phyloP scores from a whole-genome alignment of 768 basidiomycete genomes.

The Lanmaoa rubissima region DNA sequence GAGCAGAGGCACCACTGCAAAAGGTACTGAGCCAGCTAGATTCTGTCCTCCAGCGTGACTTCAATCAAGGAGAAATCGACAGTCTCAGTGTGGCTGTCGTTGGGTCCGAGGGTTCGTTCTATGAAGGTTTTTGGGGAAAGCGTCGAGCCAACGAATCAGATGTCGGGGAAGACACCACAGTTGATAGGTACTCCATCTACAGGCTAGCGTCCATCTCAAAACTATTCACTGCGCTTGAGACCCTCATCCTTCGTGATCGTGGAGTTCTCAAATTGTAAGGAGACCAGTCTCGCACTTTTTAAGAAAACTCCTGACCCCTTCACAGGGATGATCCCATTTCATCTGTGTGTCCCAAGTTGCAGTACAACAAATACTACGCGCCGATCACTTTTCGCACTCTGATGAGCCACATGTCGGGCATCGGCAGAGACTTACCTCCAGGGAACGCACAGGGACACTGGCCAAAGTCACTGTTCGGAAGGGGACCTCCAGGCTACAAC shows the following conservation, averaged over 20 bases:
- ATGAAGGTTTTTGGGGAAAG: constrained; percentile 43
- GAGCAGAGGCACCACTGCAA: constrained; percentile 7
- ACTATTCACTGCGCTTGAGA: constrained; percentile 48
- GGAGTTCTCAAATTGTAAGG: constrained; percentile 41
- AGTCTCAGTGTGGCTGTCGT: constrained; percentile 51
- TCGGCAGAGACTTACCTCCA: constrained; percentile 37
- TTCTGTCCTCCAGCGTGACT: constrained; percentile 13
- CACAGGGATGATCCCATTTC: constrained; percentile 50
- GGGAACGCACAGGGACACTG: constrained; percentile 35
- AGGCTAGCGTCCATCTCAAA: constrained; percentile 53
- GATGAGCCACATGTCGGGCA: constrained; percentile 39
- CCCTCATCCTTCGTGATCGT: constrained; percentile 45
- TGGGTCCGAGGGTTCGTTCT: constrained; percentile 43
- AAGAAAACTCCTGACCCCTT: neutral
- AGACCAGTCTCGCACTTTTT: neutral
- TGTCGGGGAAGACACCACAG: constrained; percentile 16
- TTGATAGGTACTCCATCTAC: constrained; percentile 47
- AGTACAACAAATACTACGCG: constrained; percentile 18
- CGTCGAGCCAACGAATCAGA: constrained; percentile 44
- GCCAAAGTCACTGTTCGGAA: constrained; percentile 36
- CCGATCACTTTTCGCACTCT: constrained; percentile 41
- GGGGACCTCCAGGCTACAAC: constrained; percentile 29
- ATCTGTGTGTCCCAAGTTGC: constrained; percentile 23
- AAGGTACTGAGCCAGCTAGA: constrained; percentile 7
- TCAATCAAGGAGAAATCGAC: constrained; percentile 41